Conservation (phyloP, 225 moss, liverwort and hornwort species). For the Polytrichum formosum region DNA sequence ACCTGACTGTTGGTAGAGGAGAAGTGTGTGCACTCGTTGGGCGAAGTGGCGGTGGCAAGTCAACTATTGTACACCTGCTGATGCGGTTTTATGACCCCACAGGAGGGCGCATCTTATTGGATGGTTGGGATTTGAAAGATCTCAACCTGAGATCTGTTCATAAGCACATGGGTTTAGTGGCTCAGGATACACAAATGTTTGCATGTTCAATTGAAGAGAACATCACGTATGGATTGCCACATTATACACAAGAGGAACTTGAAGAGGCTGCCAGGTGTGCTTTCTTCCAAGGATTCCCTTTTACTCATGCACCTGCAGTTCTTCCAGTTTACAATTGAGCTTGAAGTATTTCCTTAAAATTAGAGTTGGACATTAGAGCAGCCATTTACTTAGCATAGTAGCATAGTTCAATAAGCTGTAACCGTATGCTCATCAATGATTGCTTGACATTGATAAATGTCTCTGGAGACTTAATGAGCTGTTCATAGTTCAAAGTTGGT, state of each 20-base stretch:
- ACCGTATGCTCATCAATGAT: background rate
- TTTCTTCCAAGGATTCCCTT: background rate
- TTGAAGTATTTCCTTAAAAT: no score
- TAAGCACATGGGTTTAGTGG: constrained; percentile 97
- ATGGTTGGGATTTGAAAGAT: constrained; percentile 85
- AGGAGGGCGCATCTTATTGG: constrained; percentile 70
- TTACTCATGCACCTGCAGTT: no score
- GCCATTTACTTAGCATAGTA: no score
- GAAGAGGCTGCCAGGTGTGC: constrained; percentile 75
- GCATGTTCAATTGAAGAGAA: constrained; percentile 98
- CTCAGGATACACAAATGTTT: constrained; percentile 99
- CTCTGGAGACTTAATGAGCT: no score
- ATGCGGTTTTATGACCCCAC: constrained; percentile 98
- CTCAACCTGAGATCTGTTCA: constrained; percentile 92
- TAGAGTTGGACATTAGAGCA: no score
- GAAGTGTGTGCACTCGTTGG: constrained; percentile 96
- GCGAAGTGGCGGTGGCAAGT: constrained; percentile 96
- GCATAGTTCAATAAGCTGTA: background rate
- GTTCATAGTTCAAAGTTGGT: no score
- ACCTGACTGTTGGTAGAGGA: constrained; percentile 71
- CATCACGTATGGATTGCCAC: constrained; percentile 80
- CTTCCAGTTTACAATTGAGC: no score
- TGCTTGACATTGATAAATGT: background rate
- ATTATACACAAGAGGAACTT: constrained; percentile 60
- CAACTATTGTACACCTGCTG: constrained; percentile 94